Evolutionary conservation across 2,329 filamentous ascomycete genomes (phyloP).

Genomic region (Talaromyces sp.): DNA sequence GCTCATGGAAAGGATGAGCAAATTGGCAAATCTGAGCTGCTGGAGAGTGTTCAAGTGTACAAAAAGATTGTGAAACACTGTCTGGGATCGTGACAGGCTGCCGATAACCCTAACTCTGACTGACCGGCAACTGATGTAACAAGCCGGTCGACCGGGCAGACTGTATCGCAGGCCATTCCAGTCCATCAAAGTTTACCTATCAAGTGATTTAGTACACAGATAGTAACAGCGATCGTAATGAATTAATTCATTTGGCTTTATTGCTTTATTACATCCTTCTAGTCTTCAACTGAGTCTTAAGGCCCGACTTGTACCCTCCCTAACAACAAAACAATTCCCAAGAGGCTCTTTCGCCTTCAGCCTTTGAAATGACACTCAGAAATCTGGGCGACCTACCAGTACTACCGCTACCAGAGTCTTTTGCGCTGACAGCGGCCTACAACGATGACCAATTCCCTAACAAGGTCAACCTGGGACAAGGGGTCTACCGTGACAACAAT

Average conservation of each 20-base stretch:
- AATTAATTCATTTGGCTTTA: background rate
- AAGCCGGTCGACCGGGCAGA: background rate
- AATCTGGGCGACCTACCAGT: slow-evolving; percentile 9
- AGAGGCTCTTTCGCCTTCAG: slow-evolving; percentile 1
- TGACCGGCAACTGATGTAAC: slow-evolving; percentile 5
- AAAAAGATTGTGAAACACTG: slow-evolving; percentile 28
- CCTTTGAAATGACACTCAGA: slow-evolving; percentile 12
- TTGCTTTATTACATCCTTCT: slow-evolving; percentile 1
- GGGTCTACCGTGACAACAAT: slow-evolving; percentile 43
- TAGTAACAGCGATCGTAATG: background rate
- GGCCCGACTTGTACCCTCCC: background rate
- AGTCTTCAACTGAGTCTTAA: slow-evolving; percentile 10
- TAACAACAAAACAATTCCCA: slow-evolving; percentile 10
- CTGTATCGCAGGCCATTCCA: slow-evolving; percentile 8
- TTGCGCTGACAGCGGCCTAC: slow-evolving; percentile 29
- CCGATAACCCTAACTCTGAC: background rate
- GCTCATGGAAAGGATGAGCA: slow-evolving; percentile 43
- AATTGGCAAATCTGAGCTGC: slow-evolving; percentile 36
- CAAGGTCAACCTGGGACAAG: slow-evolving; percentile 43
- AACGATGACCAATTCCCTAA: slow-evolving; percentile 26
- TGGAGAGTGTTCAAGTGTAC: slow-evolving; percentile 41
- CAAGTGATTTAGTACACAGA: background rate
- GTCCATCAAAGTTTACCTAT: slow-evolving; percentile 1
- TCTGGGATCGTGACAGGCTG: slow-evolving; percentile 2
- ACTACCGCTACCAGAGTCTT: slow-evolving; percentile 20